phyloP scores from a whole-genome alignment of 805 yeast species.

The Yarrowia keelungensis region DNA sequence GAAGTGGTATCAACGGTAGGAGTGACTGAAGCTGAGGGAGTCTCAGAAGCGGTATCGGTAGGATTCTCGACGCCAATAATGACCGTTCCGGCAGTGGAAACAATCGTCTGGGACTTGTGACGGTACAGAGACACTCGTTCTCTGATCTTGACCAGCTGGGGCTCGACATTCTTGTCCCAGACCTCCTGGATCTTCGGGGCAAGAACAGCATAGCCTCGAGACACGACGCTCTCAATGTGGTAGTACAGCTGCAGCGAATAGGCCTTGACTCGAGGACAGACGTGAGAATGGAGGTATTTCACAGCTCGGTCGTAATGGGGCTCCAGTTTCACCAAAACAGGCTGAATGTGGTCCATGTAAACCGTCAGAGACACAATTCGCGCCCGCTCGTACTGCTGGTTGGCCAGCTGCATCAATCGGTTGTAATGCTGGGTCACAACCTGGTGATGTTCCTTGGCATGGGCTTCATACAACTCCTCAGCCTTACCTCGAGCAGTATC shows the following conservation, averaged over 20 bases:
- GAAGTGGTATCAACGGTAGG: not conserved
- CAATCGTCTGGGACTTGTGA: constrained; percentile 25
- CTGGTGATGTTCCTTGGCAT: constrained; percentile 19
- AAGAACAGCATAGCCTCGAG: constrained; percentile 18
- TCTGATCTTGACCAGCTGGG: constrained; percentile 45
- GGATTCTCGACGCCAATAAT: constrained; percentile 38
- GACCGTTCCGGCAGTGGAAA: constrained; percentile 30
- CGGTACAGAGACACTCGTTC: constrained; percentile 42
- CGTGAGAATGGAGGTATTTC: constrained; percentile 9
- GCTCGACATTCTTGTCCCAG: constrained; percentile 44
- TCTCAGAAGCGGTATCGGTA: not conserved
- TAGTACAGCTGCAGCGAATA: constrained; percentile 1
- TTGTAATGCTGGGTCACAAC: not conserved
- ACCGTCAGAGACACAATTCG: constrained; percentile 3
- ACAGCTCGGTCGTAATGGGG: constrained; percentile 40
- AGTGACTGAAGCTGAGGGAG: not conserved
- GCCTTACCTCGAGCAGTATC: not conserved
- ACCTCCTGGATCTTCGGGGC: constrained; percentile 41
- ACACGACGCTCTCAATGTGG: not conserved
- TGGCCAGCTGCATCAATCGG: constrained; percentile 9
- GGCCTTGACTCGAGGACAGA: constrained; percentile 40
- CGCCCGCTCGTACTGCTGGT: constrained; percentile 4
- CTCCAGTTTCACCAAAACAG: constrained; percentile 30
- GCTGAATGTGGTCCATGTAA: constrained; percentile 40
- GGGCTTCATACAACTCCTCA: constrained; percentile 3